A percentile compares a stretch with the other conserved stretches of the same genome.
phyloP scores from a whole-genome alignment of 257 asterid genomes.

The Gentiana dahurica region DNA sequence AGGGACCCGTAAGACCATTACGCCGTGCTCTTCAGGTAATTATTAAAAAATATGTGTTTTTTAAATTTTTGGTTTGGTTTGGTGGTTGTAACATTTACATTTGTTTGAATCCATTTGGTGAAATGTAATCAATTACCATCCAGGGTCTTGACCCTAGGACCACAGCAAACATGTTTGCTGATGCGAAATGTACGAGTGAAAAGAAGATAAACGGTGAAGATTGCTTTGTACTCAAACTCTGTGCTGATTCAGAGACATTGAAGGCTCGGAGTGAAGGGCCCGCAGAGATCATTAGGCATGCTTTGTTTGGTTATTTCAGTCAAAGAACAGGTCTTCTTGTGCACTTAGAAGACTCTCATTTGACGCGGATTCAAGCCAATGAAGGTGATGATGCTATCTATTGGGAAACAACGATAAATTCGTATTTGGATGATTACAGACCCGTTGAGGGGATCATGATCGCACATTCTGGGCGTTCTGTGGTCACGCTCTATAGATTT shows the following conservation, averaged over 20 bases:
- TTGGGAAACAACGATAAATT: constrained; percentile 68
- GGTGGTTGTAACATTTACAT: not conserved
- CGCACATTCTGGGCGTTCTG: constrained; percentile 64
- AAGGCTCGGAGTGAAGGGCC: constrained; percentile 75
- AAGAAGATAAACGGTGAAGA: constrained; percentile 63
- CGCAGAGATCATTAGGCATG: constrained; percentile 64
- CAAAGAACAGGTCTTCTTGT: constrained; percentile 79
- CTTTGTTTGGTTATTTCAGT: constrained; percentile 67
- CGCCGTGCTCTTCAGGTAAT: constrained; percentile 74
- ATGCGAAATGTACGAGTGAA: constrained; percentile 59
- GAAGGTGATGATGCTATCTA: constrained; percentile 66
- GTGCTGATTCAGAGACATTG: constrained; percentile 57
- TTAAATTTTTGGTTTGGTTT: no score
- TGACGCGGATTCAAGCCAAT: constrained; percentile 54
- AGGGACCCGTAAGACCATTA: constrained; percentile 74
- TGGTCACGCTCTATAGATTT: constrained; percentile 58
- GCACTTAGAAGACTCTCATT: constrained; percentile 67
- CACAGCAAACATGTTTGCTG: constrained; percentile 60
- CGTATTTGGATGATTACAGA: constrained; percentile 57
- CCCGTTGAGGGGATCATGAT: constrained; percentile 73
- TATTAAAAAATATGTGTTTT: not conserved
- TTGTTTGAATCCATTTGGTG: not conserved
- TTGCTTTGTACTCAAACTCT: constrained; percentile 58
- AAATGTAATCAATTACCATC: constrained; percentile 3
- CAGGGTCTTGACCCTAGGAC: constrained; percentile 78